Evolutionary conservation across 1,284 basidiomycete genomes (phyloP).

Genomic region (Stygiomarasmius scandens): DNA sequence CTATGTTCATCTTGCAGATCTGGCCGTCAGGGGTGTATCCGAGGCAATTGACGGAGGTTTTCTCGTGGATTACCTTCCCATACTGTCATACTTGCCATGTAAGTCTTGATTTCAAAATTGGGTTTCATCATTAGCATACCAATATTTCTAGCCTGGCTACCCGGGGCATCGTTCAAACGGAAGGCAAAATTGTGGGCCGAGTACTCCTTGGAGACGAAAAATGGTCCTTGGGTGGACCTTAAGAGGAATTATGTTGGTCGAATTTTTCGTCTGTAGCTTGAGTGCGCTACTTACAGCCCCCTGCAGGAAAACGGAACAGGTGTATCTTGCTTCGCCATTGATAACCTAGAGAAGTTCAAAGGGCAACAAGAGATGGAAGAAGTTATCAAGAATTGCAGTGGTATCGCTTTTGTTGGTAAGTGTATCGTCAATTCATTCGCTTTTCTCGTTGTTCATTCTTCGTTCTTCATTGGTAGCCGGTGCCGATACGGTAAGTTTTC

Average conservation of each 20-base stretch:
- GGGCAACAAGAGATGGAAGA: conserved; percentile 14
- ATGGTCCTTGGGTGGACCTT: conserved; percentile 24
- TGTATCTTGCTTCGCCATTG: conserved; percentile 19
- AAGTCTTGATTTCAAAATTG: neutral
- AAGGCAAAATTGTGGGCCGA: conserved; percentile 24
- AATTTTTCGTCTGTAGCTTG: neutral
- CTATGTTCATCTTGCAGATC: conserved; percentile 28
- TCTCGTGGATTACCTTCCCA: conserved; percentile 34
- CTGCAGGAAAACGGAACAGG: conserved; percentile 18
- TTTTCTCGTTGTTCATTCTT: neutral
- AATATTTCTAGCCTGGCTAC: conserved; percentile 26
- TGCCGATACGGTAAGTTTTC: conserved; percentile 32
- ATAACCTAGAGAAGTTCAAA: conserved; percentile 16
- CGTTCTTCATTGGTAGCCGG: conserved; percentile 22
- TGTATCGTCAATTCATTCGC: neutral
- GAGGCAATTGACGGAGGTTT: conserved; percentile 31
- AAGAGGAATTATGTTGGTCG: conserved; percentile 22
- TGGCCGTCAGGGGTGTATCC: conserved; percentile 25
- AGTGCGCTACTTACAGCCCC: neutral
- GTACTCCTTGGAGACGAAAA: conserved; percentile 15
- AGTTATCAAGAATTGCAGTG: conserved; percentile 24
- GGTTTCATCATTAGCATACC: neutral
- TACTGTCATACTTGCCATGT: conserved; percentile 28
- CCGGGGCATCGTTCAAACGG: conserved; percentile 33
- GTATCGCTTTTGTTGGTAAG: conserved; percentile 21